Evolutionary conservation across 345 rosid species (phyloP), one percentile per base, ranked within the genome.

Genomic region (Lepidium aucheri): DNA sequence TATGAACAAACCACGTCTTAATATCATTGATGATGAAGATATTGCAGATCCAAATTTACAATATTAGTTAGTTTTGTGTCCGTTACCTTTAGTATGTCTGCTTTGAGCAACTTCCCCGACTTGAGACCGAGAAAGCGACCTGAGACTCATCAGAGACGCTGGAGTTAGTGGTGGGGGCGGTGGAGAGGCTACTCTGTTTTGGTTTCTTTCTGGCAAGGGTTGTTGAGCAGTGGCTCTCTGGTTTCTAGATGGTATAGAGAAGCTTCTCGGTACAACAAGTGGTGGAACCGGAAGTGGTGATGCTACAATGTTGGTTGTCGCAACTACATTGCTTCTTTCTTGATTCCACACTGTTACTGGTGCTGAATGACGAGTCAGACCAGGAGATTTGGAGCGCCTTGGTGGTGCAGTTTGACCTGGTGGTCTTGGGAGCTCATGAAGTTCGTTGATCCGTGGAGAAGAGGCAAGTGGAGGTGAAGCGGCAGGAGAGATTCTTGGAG

Each of bases 361-460:
- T 6, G 96, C 97, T 14, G 97, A 94, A 59, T 91, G 91, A 74
- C 93, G 93, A 32, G 74, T 43, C 50, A 68, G 42, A 51, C 70
- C 81, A 9, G 79, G 53, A 38, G 90, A 76, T 74, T 87, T 91
- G 10, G 81, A 69, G 5, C 88, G 73, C 67, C 82, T 83, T 60
- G 67, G 77, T 6, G 79, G 72, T 65, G 71, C 68, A 35, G 2
- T 32, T 16, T 61, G 73, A 49, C 72, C 79, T 0, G 99, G 97
- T 18, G 99, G 97, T 81, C 93, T 78, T 9, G 97, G 97, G 74
- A 95, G 99, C 75, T 87, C 91, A 61, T 95, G 99, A 49, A 95
- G 96, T 76, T 95, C 97, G 39, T 82, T 87, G 74, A 87, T 82
- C 63, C 84, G 83, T 36, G 95, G 97, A 49, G 97, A 88, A 86